phyloP scores from a whole-genome alignment of 2,329 filamentous ascomycete species.

The Hymenoscyphus fructigenus region DNA sequence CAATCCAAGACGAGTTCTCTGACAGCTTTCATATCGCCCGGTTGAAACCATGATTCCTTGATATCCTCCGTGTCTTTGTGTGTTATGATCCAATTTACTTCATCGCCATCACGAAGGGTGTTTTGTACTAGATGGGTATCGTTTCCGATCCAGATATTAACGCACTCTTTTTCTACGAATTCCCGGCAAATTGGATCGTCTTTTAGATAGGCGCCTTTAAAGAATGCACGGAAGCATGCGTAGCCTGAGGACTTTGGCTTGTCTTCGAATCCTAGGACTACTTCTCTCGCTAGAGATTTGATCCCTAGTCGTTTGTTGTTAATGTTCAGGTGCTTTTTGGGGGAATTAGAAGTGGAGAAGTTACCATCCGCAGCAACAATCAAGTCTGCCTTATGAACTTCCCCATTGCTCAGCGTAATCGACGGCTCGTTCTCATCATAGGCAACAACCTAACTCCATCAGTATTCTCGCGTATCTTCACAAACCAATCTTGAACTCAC shows the following conservation, averaged over 20 bases:
- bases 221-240: constrained; percentile 52
- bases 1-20: constrained; percentile 39
- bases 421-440: constrained; percentile 41
- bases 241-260: constrained; percentile 54
- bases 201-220: constrained; percentile 39
- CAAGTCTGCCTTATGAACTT: constrained; percentile 45
- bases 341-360: neutral
- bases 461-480: neutral
- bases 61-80: constrained; percentile 48
- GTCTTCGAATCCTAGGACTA: constrained; percentile 52
- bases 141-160: constrained; percentile 47
- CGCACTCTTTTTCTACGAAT: constrained; percentile 45
- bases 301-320: constrained; percentile 39
- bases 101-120: constrained; percentile 43
- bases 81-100: constrained; percentile 49
- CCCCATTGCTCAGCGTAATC: constrained; percentile 39
- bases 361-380: constrained; percentile 50
- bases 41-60: constrained; percentile 48
- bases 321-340: neutral
- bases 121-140: constrained; percentile 47
- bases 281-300: constrained; percentile 48
- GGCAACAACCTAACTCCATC: constrained; percentile 35
- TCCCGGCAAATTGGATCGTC: constrained; percentile 40
- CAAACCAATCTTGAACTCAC: constrained; percentile 16
- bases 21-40: constrained; percentile 47